Evolutionary conservation across 371 early-diverging fungal species (phyloP).

Genomic region (Vairimorpha necatrix): DNA sequence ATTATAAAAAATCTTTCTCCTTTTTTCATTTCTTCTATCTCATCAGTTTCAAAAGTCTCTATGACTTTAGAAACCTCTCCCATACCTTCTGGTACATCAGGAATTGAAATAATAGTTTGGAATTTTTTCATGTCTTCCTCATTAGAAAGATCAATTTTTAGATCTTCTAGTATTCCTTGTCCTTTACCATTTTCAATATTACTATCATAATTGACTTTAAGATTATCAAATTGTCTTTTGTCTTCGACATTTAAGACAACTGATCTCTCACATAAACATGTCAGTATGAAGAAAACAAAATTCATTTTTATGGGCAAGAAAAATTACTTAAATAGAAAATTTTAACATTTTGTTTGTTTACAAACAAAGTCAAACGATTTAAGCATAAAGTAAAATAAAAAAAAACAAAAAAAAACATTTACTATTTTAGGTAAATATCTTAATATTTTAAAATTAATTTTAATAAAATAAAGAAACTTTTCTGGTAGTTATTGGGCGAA

Average conservation of each 20-base stretch:
- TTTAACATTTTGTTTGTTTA: too few relatives aligned
- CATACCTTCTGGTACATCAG: not conserved
- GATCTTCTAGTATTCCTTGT: not conserved
- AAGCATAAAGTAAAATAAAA: too few relatives aligned
- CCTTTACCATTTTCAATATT: slow-evolving; percentile 1
- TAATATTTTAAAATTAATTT: too few relatives aligned
- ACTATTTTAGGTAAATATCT: too few relatives aligned
- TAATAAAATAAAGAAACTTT: too few relatives aligned
- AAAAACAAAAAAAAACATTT: too few relatives aligned
- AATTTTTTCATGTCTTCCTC: not conserved
- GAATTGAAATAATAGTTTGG: not conserved
- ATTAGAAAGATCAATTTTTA: not conserved
- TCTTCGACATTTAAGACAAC: not conserved
- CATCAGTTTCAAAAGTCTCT: slow-evolving; percentile 1
- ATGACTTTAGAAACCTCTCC: not conserved
- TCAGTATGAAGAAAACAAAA: too few relatives aligned
- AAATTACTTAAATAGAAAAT: too few relatives aligned
- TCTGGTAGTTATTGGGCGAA: too few relatives aligned
- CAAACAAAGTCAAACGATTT: too few relatives aligned
- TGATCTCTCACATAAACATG: too few relatives aligned
- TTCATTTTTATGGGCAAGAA: too few relatives aligned
- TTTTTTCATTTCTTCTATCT: slow-evolving; percentile 14
- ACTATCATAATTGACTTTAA: not conserved
- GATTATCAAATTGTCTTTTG: not conserved
- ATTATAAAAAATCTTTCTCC: slow-evolving; percentile 28